Evolutionary conservation across 768 basidiomycete genomes (phyloP), one percentile per base, ranked within the genome.

Genomic region (Hygrocybe punicea): DNA sequence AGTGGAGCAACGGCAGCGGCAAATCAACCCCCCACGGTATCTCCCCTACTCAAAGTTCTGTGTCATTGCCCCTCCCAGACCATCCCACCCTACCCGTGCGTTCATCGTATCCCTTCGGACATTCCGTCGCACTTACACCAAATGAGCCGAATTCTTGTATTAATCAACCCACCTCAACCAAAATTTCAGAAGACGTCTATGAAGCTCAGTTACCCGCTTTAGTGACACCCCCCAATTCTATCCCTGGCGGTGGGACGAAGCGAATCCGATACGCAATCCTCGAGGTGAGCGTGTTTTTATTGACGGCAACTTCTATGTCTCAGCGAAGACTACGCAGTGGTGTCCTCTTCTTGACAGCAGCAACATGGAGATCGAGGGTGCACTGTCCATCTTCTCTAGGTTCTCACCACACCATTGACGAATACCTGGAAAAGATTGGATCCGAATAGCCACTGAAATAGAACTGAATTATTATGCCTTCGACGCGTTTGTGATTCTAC

Each of bases 401-500:
- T 62, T 47, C 33, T 33, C 34, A 10, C 34, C 58, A 56, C 10
- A 55, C 45, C 33, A 46, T 8, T 47, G 37, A 36, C 56, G n/a
- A 54, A 44, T 9, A 35, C 48, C 19, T 42, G 51, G 63, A 58
- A 37, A 66, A 90, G 93, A 93, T 65, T 95, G 93, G 92, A 87
- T 93, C 62, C 81, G 91, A 8, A 86, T 98, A 34, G 90, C 93
- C 0, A 86, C 85, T 1, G 95, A 98, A 65, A 93, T 98, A 62
- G 93, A 96, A 65, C 84, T 93, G 52, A 97, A 97, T 68, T 97
- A 97, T 65, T 69, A 17, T 37, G 34, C 79, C 33, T 98, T 92
- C 67, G 95, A 98, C 64, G 92, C 91, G 0, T 97, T 98, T 66
- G 85, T 98, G 17, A 76, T 97, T 29, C 73, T 96, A 17, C 93